Evolutionary conservation across 148 eudicot genomes (phyloP), one percentile per base, ranked within the genome.

Genomic region (Chenopodium album): DNA sequence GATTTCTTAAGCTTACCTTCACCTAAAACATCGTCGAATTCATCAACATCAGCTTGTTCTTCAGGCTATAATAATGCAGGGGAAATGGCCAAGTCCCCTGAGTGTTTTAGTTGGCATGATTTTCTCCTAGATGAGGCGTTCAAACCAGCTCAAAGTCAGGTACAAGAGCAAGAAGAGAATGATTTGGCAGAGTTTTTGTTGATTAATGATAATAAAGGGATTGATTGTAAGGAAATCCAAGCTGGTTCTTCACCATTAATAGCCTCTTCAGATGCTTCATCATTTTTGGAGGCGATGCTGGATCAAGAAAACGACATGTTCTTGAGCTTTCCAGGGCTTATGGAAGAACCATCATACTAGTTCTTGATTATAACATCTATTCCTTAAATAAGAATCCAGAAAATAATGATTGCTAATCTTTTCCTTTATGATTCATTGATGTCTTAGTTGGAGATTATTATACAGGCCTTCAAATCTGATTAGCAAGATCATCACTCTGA

Each of bases 291-390:
- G 78, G 88, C 88, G 14, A 92, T 94, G 88, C 76, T 92, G 0
- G 91, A 91, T 79, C 86, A 81, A 34, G 92, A 93, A 78, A 84
- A 85, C 62, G 93, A 89, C 66, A 87, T 88, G 92, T 83, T 91
- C 71, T 76, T 88, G 84, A 89, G 89, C 78, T 85, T 90, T 67
- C 88, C 94, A 65, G 88, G 89, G 41, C 87, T 92, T 26, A 80
- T 87, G 76, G 98, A 91, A 76, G 98, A 92, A 29, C 88, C 91
- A 47, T 87, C 87, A 81, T 88, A 89, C 88, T 89, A 79, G 78
- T 2, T 70, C 12, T 67, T 29, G 13, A 16, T 78, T n/a, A n/a
- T 31, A 26, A 0, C 29, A 7, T 1, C 11, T 9, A 32, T 54
- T 4, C 1, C 29, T 29, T 2, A 47, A 37, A 54, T 70, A 73